Percentiles rank a stretch among this genome's conserved stretches.
phyloP scores from a whole-genome alignment of 257 asterid species.

The Voacanga thouarsii region DNA sequence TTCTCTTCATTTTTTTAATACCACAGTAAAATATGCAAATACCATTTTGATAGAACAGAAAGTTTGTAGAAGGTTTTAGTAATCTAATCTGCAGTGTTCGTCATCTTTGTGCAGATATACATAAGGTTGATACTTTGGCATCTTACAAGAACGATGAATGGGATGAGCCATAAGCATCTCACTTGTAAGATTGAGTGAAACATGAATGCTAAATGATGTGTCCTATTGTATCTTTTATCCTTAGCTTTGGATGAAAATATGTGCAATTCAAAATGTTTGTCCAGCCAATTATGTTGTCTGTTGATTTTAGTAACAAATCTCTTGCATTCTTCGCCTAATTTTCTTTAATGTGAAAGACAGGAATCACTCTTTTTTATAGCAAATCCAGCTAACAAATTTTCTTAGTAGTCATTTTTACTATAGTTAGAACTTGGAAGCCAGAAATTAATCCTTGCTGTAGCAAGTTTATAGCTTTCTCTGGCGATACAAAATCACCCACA shows the following conservation, averaged over 20 bases:
- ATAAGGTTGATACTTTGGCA: conserved; percentile 88
- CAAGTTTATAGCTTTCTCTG: no score
- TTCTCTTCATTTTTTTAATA: no score
- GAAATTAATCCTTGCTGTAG: no score
- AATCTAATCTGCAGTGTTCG: conserved; percentile 4
- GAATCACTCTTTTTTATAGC: background rate
- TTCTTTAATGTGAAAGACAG: background rate
- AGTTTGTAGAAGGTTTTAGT: background rate
- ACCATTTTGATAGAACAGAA: background rate
- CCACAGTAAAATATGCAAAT: no score
- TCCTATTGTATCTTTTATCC: no score
- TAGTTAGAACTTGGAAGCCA: no score
- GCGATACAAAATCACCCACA: no score
- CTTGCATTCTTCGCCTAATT: no score
- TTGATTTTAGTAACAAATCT: no score
- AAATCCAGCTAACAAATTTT: background rate
- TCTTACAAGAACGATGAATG: conserved; percentile 87
- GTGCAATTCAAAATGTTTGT: no score
- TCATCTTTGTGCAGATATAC: conserved; percentile 63
- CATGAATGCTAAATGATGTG: background rate
- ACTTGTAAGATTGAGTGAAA: background rate
- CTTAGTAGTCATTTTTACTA: background rate
- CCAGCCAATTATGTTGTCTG: no score
- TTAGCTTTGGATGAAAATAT: no score
- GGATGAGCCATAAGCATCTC: conserved; percentile 50